Conservation (phyloP, 108 stramenopile genomes). For the Nannochloropsis granulata region DNA sequence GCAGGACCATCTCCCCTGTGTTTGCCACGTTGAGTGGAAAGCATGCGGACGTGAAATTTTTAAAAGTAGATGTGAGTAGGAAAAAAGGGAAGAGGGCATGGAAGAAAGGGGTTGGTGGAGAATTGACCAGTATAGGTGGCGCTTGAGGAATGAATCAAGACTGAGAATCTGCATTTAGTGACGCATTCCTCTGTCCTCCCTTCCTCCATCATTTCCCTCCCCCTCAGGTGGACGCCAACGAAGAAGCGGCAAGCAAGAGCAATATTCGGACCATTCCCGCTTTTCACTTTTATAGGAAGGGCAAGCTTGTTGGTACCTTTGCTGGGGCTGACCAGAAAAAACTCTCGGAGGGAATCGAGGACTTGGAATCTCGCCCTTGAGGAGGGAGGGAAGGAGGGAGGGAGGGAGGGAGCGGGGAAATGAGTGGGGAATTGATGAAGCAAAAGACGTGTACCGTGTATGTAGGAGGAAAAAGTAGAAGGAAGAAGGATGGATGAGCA, state of each 20-base stretch:
- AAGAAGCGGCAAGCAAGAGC: background rate
- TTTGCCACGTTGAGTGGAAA: background rate
- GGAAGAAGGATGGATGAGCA: too few species aligned
- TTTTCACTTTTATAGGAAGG: background rate
- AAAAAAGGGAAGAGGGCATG: background rate
- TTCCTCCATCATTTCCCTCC: too few species aligned
- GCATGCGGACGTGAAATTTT: background rate
- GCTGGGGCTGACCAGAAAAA: background rate
- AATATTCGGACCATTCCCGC: background rate
- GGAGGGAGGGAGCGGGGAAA: too few species aligned
- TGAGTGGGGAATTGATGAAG: too few species aligned
- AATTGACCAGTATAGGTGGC: too few species aligned
- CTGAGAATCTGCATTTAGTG: too few species aligned
- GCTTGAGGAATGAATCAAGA: too few species aligned
- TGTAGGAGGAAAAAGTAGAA: too few species aligned
- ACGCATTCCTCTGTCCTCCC: too few species aligned
- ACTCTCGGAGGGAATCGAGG: background rate
- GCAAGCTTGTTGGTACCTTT: background rate
- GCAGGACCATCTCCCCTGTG: background rate
- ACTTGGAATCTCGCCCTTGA: background rate
- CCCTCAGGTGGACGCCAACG: background rate
- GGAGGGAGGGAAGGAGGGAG: background rate
- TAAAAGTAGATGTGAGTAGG: background rate
- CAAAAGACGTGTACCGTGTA: too few species aligned
- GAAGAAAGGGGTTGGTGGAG: background rate